Base-by-base conservation (phyloP, 345 rosid genomes). In the Dimocarpus longan region DNA sequence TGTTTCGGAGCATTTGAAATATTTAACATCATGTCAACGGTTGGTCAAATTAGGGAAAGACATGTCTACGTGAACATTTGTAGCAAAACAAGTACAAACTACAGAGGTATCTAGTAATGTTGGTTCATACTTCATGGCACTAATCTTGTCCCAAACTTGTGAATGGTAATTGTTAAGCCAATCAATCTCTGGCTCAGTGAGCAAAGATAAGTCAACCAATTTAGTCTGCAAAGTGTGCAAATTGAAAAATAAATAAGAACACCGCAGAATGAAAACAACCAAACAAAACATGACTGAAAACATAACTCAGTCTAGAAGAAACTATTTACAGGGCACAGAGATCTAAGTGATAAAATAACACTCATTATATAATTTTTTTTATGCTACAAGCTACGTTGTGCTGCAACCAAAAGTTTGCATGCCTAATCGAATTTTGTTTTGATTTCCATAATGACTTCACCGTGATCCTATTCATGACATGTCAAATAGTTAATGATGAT, bases 101-200 rank as follows among this genome's bases (percentile, higher is more conserved):
- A 18, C 0, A 12, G 8, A 13, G 24, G 52, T 13, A 21, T 10
- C 67, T 57, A 8, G 8, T 16, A 11, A 21, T n/a, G n/a, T 73
- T 7, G 11, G 10, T 24, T 15, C 28, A 12, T 6, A 72, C 12
- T 8, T 54, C 4, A 59, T 1, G 28, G 64, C 50, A 60, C 78
- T 82, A 79, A 91, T 98, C 97, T 95, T 95, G 70, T 89, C 95
- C 99, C 99, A 92, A 70, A 93, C 98, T 85, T 93, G 94, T 2
- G 82, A 66, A 78, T 93, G 99, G 90, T 95, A 95, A 68, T 80
- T 75, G 71, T 95, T 89, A 43, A 95, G 90, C 99, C 99, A 95
- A 64, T 89, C 85, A 48, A 91, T 81, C 85, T 93, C 99, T 22
- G 77, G 80, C 4, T 77, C 71, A 6, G 94, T 88, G 10, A 93